Evolutionary conservation across 768 basidiomycete genomes (phyloP).

Genomic region (Russula ochroleuca): DNA sequence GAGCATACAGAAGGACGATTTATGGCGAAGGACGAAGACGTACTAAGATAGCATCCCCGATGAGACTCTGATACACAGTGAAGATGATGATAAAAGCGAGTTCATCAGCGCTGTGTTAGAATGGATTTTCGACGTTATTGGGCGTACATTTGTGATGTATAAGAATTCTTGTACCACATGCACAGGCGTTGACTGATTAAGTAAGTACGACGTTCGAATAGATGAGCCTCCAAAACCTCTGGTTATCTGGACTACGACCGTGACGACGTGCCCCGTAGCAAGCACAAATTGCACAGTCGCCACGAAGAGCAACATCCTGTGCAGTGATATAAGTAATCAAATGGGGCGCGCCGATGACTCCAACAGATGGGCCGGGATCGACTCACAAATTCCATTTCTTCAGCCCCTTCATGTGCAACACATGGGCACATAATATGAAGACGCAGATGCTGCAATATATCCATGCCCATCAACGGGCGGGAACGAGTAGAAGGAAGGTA

Average conservation of each 20-base stretch:
- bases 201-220: neutral
- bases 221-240: neutral
- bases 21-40: neutral
- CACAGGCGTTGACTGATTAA: constrained; percentile 10
- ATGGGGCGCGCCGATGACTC: neutral
- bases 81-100: neutral
- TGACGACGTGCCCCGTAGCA: constrained; percentile 17
- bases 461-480: neutral
- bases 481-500: too few relatives aligned
- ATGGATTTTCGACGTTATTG: neutral
- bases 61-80: constrained; percentile 7
- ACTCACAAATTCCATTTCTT: constrained; percentile 11
- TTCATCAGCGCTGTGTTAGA: neutral
- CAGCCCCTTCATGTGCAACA: constrained; percentile 5
- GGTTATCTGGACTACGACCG: constrained; percentile 12
- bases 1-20: neutral
- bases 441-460: constrained; percentile 8
- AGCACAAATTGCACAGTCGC: constrained; percentile 15
- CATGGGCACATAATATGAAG: constrained; percentile 8
- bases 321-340: neutral
- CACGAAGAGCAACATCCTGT: constrained; percentile 14
- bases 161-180: constrained; percentile 15
- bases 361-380: neutral
- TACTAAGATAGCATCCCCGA: constrained; percentile 22
- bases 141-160: constrained; percentile 20